Base-by-base conservation (phyloP, 2,329 filamentous ascomycete species). In the Talaromyces sp. region DNA sequence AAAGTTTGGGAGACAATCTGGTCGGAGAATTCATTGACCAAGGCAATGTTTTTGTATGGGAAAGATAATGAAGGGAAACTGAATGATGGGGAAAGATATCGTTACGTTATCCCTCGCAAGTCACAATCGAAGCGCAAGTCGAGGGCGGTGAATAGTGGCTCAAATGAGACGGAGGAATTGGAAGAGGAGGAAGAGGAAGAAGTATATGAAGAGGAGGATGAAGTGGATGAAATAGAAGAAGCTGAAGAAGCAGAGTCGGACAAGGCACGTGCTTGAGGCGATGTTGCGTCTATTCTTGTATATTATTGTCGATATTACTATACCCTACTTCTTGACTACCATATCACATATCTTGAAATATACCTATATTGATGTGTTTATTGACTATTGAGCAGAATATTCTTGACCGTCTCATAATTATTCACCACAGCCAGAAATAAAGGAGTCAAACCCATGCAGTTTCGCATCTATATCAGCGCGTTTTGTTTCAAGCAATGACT, bases 1-100 rank as follows among this genome's bases (percentile, higher is more conserved):
- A 10, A 58, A 9, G 57, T 65, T 3, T 74, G 72, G 72, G 62
- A 68, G 31, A 6, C 56, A 3, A 66, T 66, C 2, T 74, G 72
- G 71, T 56, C 57, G 36, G 22, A 28, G 11, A 56, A 59, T 41
- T 51, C 57, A 17, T 37, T 59, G 10, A 33, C 19, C n/a, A 39
- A 45, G n/a, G 37, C 53, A 17, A 22, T 51, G 17, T 43, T 55
- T 6, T 11, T 37, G 35, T 43, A 53, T 17, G 33, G 33, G 3
- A 36, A 22, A 8, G 51, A 45, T 15, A 37, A 33, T 37, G 53
- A 56, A n/a, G 28, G 35, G 7, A 35, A 33, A 6, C 51, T 53
- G 8, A 59, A 39, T 36, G 57, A 59, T 39, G 57, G 43, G n/a
- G 37, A 59, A 28, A 50, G 46, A 21, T 59, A 59, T 31, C 51